Percentiles rank a stretch among this genome's conserved stretches.
Evolutionary conservation across 2,329 filamentous ascomycete species (phyloP).

Genomic region (Verticillium nubilum): DNA sequence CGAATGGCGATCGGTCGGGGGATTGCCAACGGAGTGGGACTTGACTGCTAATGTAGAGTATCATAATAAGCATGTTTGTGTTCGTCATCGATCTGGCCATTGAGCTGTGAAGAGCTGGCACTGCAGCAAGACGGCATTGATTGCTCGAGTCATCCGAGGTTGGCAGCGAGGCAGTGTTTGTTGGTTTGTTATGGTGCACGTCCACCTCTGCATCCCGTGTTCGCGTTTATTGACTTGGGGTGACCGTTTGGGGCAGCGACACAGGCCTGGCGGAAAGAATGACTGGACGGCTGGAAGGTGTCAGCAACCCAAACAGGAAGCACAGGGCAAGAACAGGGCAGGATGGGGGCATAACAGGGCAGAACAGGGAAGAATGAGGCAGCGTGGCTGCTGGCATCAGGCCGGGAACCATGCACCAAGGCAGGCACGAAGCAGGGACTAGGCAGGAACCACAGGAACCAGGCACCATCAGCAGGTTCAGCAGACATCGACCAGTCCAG

Average conservation of each 20-base stretch:
- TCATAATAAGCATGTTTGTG: not conserved
- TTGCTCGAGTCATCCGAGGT: not conserved
- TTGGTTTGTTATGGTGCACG: not conserved
- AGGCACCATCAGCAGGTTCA: not conserved
- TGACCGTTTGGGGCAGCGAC: not conserved
- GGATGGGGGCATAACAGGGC: not conserved
- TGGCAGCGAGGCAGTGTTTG: not conserved
- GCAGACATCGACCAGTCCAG: not conserved
- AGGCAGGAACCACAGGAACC: not conserved
- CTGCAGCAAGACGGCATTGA: not conserved
- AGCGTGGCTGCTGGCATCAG: not conserved
- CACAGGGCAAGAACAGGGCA: not conserved
- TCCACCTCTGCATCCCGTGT: not conserved
- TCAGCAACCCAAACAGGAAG: not conserved
- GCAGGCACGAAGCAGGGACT: not conserved
- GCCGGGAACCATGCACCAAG: not conserved
- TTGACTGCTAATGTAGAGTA: not conserved
- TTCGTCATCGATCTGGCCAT: not conserved
- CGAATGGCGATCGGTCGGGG: not conserved
- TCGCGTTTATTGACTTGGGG: not conserved
- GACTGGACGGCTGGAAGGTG: not conserved
- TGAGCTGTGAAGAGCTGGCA: not conserved
- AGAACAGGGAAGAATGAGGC: not conserved
- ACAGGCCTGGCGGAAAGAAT: not conserved
- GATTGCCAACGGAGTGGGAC: not conserved